Evolutionary conservation across 108 stramenopile species (phyloP).

Genomic region (Aurantiochytrium sp.): DNA sequence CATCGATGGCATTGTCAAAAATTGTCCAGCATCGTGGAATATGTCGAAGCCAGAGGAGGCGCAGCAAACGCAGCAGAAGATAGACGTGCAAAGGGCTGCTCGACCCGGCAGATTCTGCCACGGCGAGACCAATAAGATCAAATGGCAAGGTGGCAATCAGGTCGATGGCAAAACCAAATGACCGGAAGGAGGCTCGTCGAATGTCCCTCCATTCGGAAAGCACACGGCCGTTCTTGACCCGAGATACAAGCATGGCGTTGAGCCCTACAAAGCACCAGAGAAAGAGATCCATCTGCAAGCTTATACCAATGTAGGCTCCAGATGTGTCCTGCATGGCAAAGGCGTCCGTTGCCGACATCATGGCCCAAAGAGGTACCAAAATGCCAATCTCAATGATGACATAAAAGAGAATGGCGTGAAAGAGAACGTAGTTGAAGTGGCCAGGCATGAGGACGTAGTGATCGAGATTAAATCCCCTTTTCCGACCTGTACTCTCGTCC

Average conservation of each 20-base stretch:
- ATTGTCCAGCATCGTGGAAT: not conserved
- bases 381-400: slow-evolving; percentile 23
- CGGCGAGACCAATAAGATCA: not conserved
- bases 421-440: slow-evolving; percentile 19
- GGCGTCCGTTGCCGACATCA: not conserved
- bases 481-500: not conserved
- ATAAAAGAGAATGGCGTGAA: slow-evolving; percentile 26
- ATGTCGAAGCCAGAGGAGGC: not conserved
- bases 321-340: not conserved
- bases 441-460: slow-evolving; percentile 42
- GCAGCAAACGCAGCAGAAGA: not conserved
- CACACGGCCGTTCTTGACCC: not conserved
- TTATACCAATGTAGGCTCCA: not conserved
- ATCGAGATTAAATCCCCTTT: not conserved
- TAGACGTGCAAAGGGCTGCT: not conserved
- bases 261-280: not conserved
- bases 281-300: not conserved
- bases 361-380: slow-evolving; percentile 31
- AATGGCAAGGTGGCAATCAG: not conserved
- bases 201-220: not conserved
- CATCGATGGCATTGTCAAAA: not conserved
- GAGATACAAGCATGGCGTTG: not conserved
- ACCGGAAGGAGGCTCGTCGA: not conserved
- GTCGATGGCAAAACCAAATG: not conserved
- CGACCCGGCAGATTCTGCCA: not conserved